Conservation (phyloP, 140 eudicot species). For the Senecio squalidus region DNA sequence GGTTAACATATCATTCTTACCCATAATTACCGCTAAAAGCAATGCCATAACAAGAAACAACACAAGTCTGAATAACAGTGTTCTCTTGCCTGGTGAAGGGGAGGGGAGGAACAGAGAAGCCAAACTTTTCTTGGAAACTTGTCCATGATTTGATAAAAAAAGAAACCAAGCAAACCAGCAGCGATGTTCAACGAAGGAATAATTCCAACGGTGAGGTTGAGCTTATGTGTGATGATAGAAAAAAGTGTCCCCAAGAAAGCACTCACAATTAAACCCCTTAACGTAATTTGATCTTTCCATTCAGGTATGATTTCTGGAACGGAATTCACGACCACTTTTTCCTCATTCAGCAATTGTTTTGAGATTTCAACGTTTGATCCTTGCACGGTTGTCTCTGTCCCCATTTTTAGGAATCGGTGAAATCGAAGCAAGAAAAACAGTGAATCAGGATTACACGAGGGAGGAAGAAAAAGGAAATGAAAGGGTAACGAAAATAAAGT, state of each 20-base stretch:
- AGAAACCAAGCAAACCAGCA: slow-evolving; percentile 85
- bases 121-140: slow-evolving; percentile 39
- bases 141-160: slow-evolving; percentile 78
- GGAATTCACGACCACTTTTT: not conserved
- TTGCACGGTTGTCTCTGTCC: slow-evolving; percentile 1
- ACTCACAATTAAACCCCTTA: slow-evolving; percentile 69
- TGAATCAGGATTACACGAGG: too few species aligned
- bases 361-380: slow-evolving; percentile 6
- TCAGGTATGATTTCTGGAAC: slow-evolving; percentile 43
- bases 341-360: not conserved
- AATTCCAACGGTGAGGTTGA: slow-evolving; percentile 85
- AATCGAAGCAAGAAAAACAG: too few species aligned
- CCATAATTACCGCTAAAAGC: slow-evolving; percentile 95
- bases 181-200: slow-evolving; percentile 89
- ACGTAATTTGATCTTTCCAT: slow-evolving; percentile 82
- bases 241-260: slow-evolving; percentile 60
- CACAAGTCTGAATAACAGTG: too few species aligned
- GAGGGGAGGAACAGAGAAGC: slow-evolving; percentile 31
- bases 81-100: slow-evolving; percentile 84
- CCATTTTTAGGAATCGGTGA: slow-evolving; percentile 11
- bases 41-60: slow-evolving; percentile 94
- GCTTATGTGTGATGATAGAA: slow-evolving; percentile 72
- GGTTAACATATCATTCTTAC: too few species aligned
- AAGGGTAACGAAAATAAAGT: too few species aligned
- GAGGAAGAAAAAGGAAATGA: not conserved